Base-by-base conservation (phyloP, 2,329 filamentous ascomycete species). In the Colletotrichum liaoningense region DNA sequence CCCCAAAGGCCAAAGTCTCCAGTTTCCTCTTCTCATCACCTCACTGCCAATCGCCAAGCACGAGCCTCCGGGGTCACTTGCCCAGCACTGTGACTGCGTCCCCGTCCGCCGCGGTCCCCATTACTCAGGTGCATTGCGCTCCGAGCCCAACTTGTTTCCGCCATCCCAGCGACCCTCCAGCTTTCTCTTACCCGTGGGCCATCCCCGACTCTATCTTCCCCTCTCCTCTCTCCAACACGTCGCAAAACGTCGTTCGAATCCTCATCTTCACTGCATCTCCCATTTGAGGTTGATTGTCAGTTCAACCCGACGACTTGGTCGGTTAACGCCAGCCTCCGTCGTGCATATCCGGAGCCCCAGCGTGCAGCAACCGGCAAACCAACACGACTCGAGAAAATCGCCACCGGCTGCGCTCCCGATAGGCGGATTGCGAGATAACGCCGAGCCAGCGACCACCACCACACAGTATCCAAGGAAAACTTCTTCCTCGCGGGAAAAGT, bases 381-480 rank as follows among this genome's bases (percentile, higher is more conserved):
- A 55, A 67, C 33, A 63, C 63, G 28, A 42, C 30, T 16, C 46
- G 19, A 65, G 16, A 52, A 28, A 63, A 60, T 22, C 67, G 70
- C 70, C 66, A 70, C 70, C 55, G 26, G 16, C 38, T 49, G 42
- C 19, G n/a, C 57, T 56, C 42, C 69, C 67, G 70, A 62, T 57
- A 67, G 67, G 70, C 24, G 33, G 60, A 70, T 70, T 73, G 60
- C 70, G 70, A 73, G 67, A 73, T 70, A 73, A 65, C 70, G 67
- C 67, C 70, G 67, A 73, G 54, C 59, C 55, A 42, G 38, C 16
- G 38, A 42, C 38, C 38, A 35, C 42, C 42, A n/a, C 42, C 42
- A 56, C 63, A 46, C 60, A 62, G 54, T 49, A 49, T 64, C 42
- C 33, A 42, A 65, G 67, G 70, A 73, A 73, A 73, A 70, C 70